These are phyloP conservation scores for Komagataella mondaviorum DNA, from an alignment of 805 yeast species.

Conservation along the genomic window DNA sequence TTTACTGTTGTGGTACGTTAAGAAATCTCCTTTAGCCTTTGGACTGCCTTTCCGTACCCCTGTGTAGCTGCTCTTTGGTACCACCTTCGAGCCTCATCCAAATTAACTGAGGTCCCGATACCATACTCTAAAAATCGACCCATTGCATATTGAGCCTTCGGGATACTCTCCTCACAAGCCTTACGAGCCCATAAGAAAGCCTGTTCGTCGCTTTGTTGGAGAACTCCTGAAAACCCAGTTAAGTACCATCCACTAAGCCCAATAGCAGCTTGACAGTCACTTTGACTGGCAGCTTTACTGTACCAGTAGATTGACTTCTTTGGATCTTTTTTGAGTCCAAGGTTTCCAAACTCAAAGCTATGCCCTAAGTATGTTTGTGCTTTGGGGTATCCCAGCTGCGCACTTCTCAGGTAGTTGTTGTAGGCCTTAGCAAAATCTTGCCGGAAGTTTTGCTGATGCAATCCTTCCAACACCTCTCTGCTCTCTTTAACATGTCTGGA, in stretches of 20 bases:
- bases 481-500: constrained; percentile 12
- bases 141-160: constrained; percentile 55
- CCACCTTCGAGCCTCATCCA: constrained; percentile 30
- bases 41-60: constrained; percentile 45
- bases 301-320: constrained; percentile 63
- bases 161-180: constrained; percentile 46
- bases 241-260: constrained; percentile 70
- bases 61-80: constrained; percentile 47
- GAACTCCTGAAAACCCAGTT: constrained; percentile 46
- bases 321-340: constrained; percentile 29
- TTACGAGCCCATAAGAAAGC: constrained; percentile 55
- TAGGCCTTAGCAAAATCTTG: constrained; percentile 29
- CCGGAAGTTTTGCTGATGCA: constrained; percentile 16
- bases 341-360: constrained; percentile 55
- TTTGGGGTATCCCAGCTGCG: constrained; percentile 44
- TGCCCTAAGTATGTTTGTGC: constrained; percentile 63
- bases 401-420: constrained; percentile 42
- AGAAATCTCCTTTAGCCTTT: constrained; percentile 16
- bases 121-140: constrained; percentile 62
- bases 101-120: constrained; percentile 33
- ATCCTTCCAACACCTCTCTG: constrained; percentile 17
- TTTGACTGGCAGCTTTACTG: constrained; percentile 48
- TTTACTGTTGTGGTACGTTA: constrained; percentile 1
- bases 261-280: constrained; percentile 55
- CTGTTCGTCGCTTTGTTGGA: constrained; percentile 44